Percentiles rank a stretch among this genome's conserved stretches.
phyloP scores from a whole-genome alignment of 306 rosid genomes.

The Mimosa pudica region DNA sequence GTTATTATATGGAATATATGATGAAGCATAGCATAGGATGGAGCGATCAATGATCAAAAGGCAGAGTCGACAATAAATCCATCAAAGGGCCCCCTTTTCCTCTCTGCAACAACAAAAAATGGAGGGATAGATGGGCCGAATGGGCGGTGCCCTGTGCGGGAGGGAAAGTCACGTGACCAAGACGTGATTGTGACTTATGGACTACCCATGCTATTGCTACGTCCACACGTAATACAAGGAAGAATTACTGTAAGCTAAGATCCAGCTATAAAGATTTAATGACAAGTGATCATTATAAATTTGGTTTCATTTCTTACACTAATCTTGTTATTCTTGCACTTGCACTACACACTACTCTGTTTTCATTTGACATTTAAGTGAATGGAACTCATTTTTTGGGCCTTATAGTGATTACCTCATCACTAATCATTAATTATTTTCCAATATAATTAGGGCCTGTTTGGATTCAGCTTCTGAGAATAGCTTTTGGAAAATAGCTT shows the following conservation, averaged over 20 bases:
- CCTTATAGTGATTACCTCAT: too few relatives aligned
- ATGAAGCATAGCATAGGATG: neutral
- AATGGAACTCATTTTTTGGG: too few relatives aligned
- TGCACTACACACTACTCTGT: too few relatives aligned
- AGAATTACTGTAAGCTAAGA: too few relatives aligned
- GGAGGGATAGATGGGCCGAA: conserved; percentile 26
- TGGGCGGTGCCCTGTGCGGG: conserved; percentile 54
- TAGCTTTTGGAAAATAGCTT: too few relatives aligned
- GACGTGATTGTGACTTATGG: conserved; percentile 39
- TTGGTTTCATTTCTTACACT: too few relatives aligned
- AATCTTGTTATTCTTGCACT: too few relatives aligned
- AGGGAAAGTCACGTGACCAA: conserved; percentile 59
- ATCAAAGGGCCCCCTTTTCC: neutral
- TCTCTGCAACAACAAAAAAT: neutral
- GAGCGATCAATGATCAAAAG: neutral
- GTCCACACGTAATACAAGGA: too few relatives aligned
- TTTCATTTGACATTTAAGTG: too few relatives aligned
- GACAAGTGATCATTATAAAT: too few relatives aligned
- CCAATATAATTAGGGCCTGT: neutral
- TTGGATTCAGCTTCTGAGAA: too few relatives aligned
- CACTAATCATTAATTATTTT: neutral
- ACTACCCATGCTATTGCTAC: neutral
- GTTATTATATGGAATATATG: neutral
- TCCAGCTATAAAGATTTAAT: too few relatives aligned
- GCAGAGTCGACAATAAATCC: neutral